Base-by-base conservation (phyloP, 2,329 filamentous ascomycete species). In the Geoglossum cookeanum region DNA sequence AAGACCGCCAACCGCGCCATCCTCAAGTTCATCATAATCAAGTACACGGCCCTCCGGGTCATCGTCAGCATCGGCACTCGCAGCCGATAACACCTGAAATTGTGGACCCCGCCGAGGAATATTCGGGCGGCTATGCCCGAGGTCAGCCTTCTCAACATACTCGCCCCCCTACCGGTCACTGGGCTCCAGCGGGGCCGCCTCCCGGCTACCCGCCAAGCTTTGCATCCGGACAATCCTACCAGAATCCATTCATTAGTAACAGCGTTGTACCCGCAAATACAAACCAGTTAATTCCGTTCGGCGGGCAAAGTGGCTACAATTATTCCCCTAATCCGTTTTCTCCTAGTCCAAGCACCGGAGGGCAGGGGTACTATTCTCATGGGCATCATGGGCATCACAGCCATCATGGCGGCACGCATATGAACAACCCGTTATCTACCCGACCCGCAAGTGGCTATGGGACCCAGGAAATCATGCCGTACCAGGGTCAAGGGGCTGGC, bases 41-140 rank as follows among this genome's bases (percentile, higher is more conserved):
- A 13, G 39, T 45, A 15, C 54, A 55, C 22, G 35, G 30, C 35
- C 54, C 37, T 55, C 39, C 39, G 4, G n/a, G 7, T 39, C 54
- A 56, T 56, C 33, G 54, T 30, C 54, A 57, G 64, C 71, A 68
- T 62, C 73, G 62, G 69, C 69, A 72, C 67, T 59, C 70, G 59
- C 68, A 68, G 63, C 76, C 77, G 62, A 72, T 72, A 61, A 73
- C 75, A 61, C 73, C 79, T 57, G 78, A 79, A 72, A 85, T 77
- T 67, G 74, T 78, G 72, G 83, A 85, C 67, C 77, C 77, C 39
- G 74, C 74, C 22, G 80, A 86, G 29, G 80, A 85, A n/a, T 83
- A 77, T 65, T 69, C 71, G 60, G 68, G 64, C 22, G 22, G 22
- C 63, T 73, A 75, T 71, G 69, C 68, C 60, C 63, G 63, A 64